Base-by-base conservation (phyloP, 2,329 filamentous ascomycete genomes). In the Fusarium mangiferae region DNA sequence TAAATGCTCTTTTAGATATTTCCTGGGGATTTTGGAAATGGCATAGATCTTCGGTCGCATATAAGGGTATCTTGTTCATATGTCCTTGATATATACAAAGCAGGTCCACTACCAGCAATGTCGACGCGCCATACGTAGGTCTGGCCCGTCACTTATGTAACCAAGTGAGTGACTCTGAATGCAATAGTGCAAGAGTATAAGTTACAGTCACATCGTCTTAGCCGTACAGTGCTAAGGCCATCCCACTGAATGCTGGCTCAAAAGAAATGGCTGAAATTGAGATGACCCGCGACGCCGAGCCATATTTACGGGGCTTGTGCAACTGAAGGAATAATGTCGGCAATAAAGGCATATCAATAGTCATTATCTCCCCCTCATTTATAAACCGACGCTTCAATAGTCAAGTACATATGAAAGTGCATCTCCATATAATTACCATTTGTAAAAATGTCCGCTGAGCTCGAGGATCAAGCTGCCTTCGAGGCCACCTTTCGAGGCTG, bases 181-280 rank as follows among this genome's bases (percentile, higher is more conserved):
- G 9, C 7, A 6, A 24, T 14, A 13, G 7, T 20, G 17, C 17
- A 20, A 45, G 5, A 45, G 7, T 4, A 6, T 0, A 45, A 20
- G 24, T 5, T 14, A 9, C 2, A 24, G 20, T 6, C 11, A 2
- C 1, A 45, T 26, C 0, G 0, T 24, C 17, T 26, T 26, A 26
- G 26, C 26, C 26, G 26, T 26, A 26, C 26, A 13, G 11, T 13
- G 11, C 2, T 9, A 26, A 10, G 12, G 4, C 5, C 4, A 10
- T 7, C 5, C 2, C 5, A 0, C 8, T 10, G 0, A 3, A 10
- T 5, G 17, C 6, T 5, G 5, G 3, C 14, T n/a, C 9, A 7
- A 22, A 28, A 4, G 6, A 6, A 10, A 4, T 30, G 14, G 10
- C 13, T 5, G 6, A 0, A 30, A 22, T 3, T 13, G 5, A 35